A percentile compares a stretch with the other conserved stretches of the same genome.
Conservation (phyloP, 352 stramenopile genomes). For the Phytophthora colocasiae region DNA sequence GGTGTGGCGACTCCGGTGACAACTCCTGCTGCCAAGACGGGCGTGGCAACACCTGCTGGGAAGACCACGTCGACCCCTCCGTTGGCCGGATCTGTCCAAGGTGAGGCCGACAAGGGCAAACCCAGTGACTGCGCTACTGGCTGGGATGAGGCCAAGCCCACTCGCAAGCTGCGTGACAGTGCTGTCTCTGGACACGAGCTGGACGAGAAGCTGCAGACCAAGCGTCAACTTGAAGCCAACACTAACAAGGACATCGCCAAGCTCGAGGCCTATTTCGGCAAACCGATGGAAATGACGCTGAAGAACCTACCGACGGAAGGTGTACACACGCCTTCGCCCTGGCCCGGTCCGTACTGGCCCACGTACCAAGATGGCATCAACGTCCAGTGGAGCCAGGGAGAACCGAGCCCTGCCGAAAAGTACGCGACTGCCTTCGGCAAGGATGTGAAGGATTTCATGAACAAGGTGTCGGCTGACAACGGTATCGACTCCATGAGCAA, state of each 20-base stretch:
- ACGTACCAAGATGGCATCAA: conserved; percentile 75
- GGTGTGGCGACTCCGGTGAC: conserved; percentile 1
- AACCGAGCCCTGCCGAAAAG: conserved; percentile 44
- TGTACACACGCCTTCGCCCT: conserved; percentile 36
- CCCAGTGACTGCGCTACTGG: conserved; percentile 34
- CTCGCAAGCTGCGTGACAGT: conserved; percentile 7
- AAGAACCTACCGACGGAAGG: conserved; percentile 30
- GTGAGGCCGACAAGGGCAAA: neutral
- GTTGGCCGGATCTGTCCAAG: neutral
- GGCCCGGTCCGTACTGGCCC: conserved; percentile 66
- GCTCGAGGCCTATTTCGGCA: conserved; percentile 34
- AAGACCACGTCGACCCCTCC: neutral
- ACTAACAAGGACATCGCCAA: conserved; percentile 35
- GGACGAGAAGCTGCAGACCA: conserved; percentile 9
- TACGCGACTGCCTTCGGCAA: conserved; percentile 57
- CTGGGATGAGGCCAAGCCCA: conserved; percentile 25
- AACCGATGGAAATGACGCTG: conserved; percentile 30
- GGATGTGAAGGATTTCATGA: conserved; percentile 45
- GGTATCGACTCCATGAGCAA: conserved; percentile 41
- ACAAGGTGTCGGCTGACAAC: conserved; percentile 39
- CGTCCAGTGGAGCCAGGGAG: conserved; percentile 13
- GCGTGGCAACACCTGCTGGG: neutral
- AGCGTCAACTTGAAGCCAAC: conserved; percentile 29
- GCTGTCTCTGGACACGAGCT: neutral
- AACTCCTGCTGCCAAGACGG: conserved; percentile 11